Conservation (phyloP, 306 rosid species). For the Macrotyloma uniflorum region DNA sequence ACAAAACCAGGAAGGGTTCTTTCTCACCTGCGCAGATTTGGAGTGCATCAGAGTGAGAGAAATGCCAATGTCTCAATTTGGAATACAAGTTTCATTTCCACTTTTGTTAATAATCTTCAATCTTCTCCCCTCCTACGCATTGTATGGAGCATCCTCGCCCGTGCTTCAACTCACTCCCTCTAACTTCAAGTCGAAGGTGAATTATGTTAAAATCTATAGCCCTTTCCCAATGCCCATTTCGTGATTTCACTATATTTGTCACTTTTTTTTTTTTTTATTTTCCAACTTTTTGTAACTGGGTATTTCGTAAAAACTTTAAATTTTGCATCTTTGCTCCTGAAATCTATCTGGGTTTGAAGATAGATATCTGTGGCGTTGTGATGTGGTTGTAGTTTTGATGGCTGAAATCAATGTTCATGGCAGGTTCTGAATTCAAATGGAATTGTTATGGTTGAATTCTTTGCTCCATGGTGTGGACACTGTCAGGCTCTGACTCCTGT, state of each 20-base stretch:
- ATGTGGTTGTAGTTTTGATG: not conserved
- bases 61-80: slow-evolving; percentile 40
- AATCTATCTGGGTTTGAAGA: slow-evolving; percentile 31
- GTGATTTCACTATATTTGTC: slow-evolving; percentile 27
- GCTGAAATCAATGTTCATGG: slow-evolving; percentile 1
- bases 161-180: slow-evolving; percentile 91
- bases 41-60: slow-evolving; percentile 24
- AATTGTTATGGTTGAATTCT: slow-evolving; percentile 92
- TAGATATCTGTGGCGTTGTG: not conserved
- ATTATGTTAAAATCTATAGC: not conserved
- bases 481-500: slow-evolving; percentile 88
- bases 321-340: slow-evolving; percentile 25
- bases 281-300: slow-evolving; percentile 1
- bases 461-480: slow-evolving; percentile 99
- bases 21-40: slow-evolving; percentile 36
- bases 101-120: slow-evolving; percentile 37
- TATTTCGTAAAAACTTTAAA: slow-evolving; percentile 26
- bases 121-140: slow-evolving; percentile 60
- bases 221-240: slow-evolving; percentile 11
- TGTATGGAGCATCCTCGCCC: slow-evolving; percentile 89
- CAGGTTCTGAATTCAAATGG: slow-evolving; percentile 96
- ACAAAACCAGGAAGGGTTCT: not conserved
- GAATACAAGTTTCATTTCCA: slow-evolving; percentile 33
- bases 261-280: too few species aligned
- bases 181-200: slow-evolving; percentile 96